phyloP scores from a whole-genome alignment of 73 alveolate species.

The Loxodes magnus region DNA sequence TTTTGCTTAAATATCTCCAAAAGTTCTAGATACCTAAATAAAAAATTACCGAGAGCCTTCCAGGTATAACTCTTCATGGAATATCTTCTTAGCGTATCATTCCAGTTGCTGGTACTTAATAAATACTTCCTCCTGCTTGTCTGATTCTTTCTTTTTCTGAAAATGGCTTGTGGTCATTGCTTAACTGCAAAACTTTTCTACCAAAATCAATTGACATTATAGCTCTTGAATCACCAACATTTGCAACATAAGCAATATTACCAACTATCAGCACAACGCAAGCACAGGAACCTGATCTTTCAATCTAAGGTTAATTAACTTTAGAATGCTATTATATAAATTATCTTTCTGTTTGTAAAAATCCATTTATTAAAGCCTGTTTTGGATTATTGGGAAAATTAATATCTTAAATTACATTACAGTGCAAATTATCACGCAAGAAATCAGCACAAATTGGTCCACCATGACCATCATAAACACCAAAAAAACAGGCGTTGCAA shows the following conservation, averaged over 20 bases:
- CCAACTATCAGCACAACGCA: slow-evolving; percentile 68
- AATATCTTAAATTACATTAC: slow-evolving; percentile 49
- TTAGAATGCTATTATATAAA: slow-evolving; percentile 67
- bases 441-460: slow-evolving; percentile 93
- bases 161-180: slow-evolving; percentile 92
- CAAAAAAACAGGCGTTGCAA: slow-evolving; percentile 77
- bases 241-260: slow-evolving; percentile 78
- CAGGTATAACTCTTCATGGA: slow-evolving; percentile 95
- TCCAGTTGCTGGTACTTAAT: slow-evolving; percentile 22
- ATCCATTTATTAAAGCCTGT: slow-evolving; percentile 87
- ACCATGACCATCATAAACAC: slow-evolving; percentile 98
- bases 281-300: slow-evolving; percentile 94
- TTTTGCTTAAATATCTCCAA: slow-evolving; percentile 97
- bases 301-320: slow-evolving; percentile 27
- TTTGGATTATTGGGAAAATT: slow-evolving; percentile 66
- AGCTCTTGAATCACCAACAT: slow-evolving; percentile 93
- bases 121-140: slow-evolving; percentile 79
- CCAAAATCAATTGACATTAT: slow-evolving; percentile 56
- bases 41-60: slow-evolving; percentile 88
- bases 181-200: slow-evolving; percentile 35
- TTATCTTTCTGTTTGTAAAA: slow-evolving; percentile 75
- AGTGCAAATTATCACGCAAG: slow-evolving; percentile 88
- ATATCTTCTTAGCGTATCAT: slow-evolving; percentile 27
- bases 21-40: slow-evolving; percentile 56
- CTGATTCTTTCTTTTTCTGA: slow-evolving; percentile 66